Evolutionary conservation across 148 eudicot species (phyloP), one percentile per base, ranked within the genome.

Genomic region (Chenopodium quinoa): DNA sequence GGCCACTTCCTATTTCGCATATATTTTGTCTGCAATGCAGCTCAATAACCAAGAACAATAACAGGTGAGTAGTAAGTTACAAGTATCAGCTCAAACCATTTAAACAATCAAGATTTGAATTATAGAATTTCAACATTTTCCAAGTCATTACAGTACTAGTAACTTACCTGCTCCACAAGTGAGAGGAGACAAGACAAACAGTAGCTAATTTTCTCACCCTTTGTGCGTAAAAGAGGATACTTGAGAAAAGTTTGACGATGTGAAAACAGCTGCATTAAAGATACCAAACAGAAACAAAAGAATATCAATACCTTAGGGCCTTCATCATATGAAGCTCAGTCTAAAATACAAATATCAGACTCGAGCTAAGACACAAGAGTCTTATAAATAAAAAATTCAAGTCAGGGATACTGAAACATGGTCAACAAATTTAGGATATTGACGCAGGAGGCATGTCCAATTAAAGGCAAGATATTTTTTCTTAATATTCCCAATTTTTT

Each of bases 181-280:
- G 99, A 90, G 78, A 92, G 83, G 22, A 97, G 91, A 88, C 98
- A 94, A 73, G 93, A 92, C 87, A 97, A 84, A 89, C 97, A 97
- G 86, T 97, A 97, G 83, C 86, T 90, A 80, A 86, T 82, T 85
- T 85, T 94, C 79, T 88, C 90, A 75, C 84, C 92, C 88, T 89
- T 94, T n/a, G 85, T 62, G 69, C 87, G 86, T 65, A 90, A 19
- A 32, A 85, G 88, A 88, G 92, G 88, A 44, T 94, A 76, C 85
- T 97, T 94, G 69, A 97, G 83, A 23, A 91, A 84, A 27, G 94
- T 84, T 47, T 86, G 89, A 17, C 92, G 93, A 31, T 83, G 90
- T 40, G 91, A 84, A 89, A 90, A 92, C 80, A 94, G 80, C 99
- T 94, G 93, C 77, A 78, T 50, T 80, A 75, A 44, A 48, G 73